A percentile compares a stretch with the other conserved stretches of the same genome.
Evolutionary conservation across 371 early-diverging fungal genomes (phyloP).

Genomic region (Mortierella sp.): DNA sequence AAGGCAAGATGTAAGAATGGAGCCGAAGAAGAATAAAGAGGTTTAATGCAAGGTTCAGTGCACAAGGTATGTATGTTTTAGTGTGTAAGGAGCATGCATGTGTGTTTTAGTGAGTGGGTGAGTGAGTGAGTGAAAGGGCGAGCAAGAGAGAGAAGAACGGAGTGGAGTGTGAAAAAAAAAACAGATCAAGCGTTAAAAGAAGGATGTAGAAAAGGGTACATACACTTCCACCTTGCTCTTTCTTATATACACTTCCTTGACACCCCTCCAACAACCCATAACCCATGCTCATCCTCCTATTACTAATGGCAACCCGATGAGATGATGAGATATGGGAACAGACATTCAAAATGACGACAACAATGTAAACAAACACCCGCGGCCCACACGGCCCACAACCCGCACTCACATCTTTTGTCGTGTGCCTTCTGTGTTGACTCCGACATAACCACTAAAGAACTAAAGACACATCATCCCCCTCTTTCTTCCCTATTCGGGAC

Average conservation of each 20-base stretch:
- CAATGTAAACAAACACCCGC: not conserved
- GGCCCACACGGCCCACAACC: not conserved
- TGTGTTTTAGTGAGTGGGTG: not conserved
- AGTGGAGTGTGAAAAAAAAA: not conserved
- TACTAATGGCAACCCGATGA: slow-evolving; percentile 6
- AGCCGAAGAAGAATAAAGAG: not conserved
- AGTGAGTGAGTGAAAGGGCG: too few species aligned
- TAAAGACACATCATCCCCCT: not conserved
- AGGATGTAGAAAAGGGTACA: too few species aligned
- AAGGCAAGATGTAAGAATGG: not conserved
- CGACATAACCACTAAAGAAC: not conserved
- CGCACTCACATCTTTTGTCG: not conserved
- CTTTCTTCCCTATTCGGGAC: not conserved
- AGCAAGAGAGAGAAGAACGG: not conserved
- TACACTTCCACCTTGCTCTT: too few species aligned
- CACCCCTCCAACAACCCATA: not conserved
- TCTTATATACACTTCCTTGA: not conserved
- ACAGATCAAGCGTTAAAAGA: too few species aligned
- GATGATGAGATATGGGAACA: not conserved
- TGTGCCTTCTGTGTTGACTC: not conserved
- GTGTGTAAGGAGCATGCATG: not conserved
- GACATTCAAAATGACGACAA: not conserved
- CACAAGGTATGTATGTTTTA: not conserved
- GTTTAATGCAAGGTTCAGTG: not conserved
- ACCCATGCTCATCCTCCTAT: not conserved